phyloP scores from a whole-genome alignment of 768 basidiomycete species.

The Amanita thiersii region DNA sequence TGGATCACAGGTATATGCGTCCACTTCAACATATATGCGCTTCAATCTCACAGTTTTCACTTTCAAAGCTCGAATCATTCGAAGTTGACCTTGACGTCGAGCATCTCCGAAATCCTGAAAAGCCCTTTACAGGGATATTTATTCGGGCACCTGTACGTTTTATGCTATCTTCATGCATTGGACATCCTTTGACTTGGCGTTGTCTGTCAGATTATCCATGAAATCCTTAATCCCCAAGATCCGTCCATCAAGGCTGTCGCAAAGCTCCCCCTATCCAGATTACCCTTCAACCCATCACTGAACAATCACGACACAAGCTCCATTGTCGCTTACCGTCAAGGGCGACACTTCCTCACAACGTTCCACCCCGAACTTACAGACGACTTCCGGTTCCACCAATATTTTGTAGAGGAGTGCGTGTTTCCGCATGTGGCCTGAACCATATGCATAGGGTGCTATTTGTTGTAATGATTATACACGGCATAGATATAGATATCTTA shows the following conservation, averaged over 20 bases:
- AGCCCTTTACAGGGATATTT: conserved; percentile 77
- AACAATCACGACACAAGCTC: conserved; percentile 49
- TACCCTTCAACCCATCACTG: conserved; percentile 31
- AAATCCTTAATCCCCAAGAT: too few relatives aligned
- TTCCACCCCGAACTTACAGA: conserved; percentile 93
- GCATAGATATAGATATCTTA: too few relatives aligned
- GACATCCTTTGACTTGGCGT: too few relatives aligned
- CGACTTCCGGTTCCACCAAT: conserved; percentile 87
- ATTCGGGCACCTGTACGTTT: conserved; percentile 82
- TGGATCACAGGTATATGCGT: conserved; percentile 72
- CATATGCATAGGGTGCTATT: neutral
- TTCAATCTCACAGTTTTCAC: neutral
- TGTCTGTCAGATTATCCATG: too few relatives aligned
- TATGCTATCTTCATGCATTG: neutral
- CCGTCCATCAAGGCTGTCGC: too few relatives aligned
- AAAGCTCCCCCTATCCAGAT: too few relatives aligned
- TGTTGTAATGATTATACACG: too few relatives aligned
- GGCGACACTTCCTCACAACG: conserved; percentile 75
- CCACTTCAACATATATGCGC: neutral
- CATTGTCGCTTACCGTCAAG: conserved; percentile 82
- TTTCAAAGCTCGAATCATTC: conserved; percentile 76
- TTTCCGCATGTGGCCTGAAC: conserved; percentile 15
- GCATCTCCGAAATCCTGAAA: conserved; percentile 48
- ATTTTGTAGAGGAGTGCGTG: conserved; percentile 76
- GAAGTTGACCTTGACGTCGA: conserved; percentile 66